Base-by-base conservation (phyloP, 441 rosid species). In the Gossypium gossypioides region DNA sequence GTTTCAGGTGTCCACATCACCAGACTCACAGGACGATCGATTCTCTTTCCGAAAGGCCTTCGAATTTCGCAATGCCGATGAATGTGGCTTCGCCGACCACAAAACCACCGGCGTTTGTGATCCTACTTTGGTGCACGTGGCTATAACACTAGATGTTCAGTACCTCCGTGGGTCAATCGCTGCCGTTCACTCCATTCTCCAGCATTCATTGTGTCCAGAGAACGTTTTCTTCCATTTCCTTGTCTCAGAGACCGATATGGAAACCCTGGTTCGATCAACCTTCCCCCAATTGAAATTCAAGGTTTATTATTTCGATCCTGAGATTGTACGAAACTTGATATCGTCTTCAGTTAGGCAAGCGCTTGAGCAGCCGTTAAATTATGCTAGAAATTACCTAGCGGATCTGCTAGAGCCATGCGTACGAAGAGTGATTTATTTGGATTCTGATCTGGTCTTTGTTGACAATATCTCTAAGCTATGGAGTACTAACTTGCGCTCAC, bases 151-250 rank as follows among this genome's bases (percentile, higher is more conserved):
- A 40, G 94, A 89, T 37, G 79, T 84, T 3, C 88, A 86, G 62
- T 89, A 89, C 69, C 86, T 89, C 7, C 88, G 94, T 1, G 94
- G 94, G 55, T 87, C 91, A 67, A 75, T 89, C 80, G 94, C 94
- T 7, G 94, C 91, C 42, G 89, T 87, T 1, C 90, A 89, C 67
- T 89, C 94, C 48, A 77, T 89, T 71, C 69, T 89, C 68, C 90
- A 80, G 50, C 86, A 89, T 75, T 80, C 94, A 13, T 37, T 51
- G 74, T 89, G 94, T 52, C 90, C 94, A 0, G 91, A 84, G 85
- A 81, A 77, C 27, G 77, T 89, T 15, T 89, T 89, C 89, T 89
- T 89, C 68, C 94, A 89, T 46, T 89, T 87, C 74, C 68, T 89
- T 27, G 94, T 89, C 19, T 81, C 90, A 22, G 89, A 87, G 66